Conservation (phyloP, 495 filamentous ascomycete species). For the Penicillium dipodomyicola region DNA sequence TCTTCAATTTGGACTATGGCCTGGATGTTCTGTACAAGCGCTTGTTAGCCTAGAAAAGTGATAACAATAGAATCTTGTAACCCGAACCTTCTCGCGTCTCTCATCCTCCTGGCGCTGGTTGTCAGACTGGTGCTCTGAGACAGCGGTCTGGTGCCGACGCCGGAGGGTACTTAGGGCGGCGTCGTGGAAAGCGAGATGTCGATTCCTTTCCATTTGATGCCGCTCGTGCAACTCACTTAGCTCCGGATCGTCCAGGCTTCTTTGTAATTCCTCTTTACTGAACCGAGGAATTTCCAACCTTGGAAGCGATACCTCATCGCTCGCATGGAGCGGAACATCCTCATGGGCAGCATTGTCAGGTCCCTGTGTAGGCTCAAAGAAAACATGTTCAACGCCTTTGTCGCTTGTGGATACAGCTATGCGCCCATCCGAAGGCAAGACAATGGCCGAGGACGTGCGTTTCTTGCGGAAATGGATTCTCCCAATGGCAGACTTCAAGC, state of each 20-base stretch:
- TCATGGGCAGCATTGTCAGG: not conserved
- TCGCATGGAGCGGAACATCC: conserved; percentile 5
- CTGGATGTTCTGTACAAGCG: conserved; percentile 36
- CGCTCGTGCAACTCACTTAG: conserved; percentile 50
- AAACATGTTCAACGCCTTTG: conserved; percentile 30
- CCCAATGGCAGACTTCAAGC: conserved; percentile 41
- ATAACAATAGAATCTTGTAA: conserved; percentile 14
- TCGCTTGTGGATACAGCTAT: conserved; percentile 30
- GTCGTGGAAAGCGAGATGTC: conserved; percentile 55
- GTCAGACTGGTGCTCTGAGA: conserved; percentile 28
- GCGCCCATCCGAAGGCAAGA: conserved; percentile 33
- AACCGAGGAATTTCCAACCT: conserved; percentile 41
- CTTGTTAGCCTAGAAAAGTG: conserved; percentile 15
- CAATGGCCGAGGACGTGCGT: conserved; percentile 31
- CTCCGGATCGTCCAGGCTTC: conserved; percentile 47
- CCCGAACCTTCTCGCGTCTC: conserved; percentile 53
- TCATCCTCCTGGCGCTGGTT: conserved; percentile 47
- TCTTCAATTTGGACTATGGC: conserved; percentile 66
- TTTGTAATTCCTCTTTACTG: conserved; percentile 37
- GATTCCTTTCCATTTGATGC: conserved; percentile 56
- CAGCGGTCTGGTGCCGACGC: conserved; percentile 33
- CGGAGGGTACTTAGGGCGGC: conserved; percentile 33
- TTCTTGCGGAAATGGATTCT: conserved; percentile 43
- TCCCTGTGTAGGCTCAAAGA: conserved; percentile 28
- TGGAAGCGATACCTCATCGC: conserved; percentile 19